A percentile compares a stretch with the other conserved stretches of the same genome.
These are phyloP conservation scores for Scutellaria baicalensis DNA, from an alignment of 257 asterid species.

Conservation along the genomic window DNA sequence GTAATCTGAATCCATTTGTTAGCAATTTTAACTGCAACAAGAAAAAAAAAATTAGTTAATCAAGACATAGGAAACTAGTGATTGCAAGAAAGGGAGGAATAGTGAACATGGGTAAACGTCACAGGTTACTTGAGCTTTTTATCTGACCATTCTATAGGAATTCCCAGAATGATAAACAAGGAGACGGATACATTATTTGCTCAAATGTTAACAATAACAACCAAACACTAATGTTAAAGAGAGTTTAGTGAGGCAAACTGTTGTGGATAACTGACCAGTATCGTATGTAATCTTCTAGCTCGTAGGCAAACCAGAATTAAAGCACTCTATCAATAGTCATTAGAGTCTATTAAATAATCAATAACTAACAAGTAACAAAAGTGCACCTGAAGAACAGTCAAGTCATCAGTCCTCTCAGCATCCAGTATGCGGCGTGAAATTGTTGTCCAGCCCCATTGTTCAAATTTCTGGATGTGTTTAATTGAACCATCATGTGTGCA, in stretches of 20 bases:
- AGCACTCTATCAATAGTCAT: background rate
- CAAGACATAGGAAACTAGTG: background rate
- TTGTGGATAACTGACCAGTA: background rate
- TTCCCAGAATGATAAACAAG: background rate
- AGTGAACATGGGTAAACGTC: background rate
- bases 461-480: constrained; percentile 84
- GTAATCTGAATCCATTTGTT: constrained; percentile 73
- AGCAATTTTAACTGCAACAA: constrained; percentile 75
- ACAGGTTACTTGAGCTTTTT: background rate
- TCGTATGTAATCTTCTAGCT: background rate
- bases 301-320: background rate
- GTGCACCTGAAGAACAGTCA: constrained; percentile 71
- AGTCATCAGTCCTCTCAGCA: constrained; percentile 78
- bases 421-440: constrained; percentile 83
- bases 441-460: constrained; percentile 98
- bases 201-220: background rate
- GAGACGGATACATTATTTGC: background rate
- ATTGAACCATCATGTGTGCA: constrained; percentile 97
- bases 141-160: background rate
- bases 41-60: background rate
- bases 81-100: background rate
- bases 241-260: background rate
- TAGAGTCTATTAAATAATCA: background rate
- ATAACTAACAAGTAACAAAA: background rate
- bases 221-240: background rate